phyloP scores from a whole-genome alignment of 176 grass and related monocot genomes.

The Leersia perrieri region DNA sequence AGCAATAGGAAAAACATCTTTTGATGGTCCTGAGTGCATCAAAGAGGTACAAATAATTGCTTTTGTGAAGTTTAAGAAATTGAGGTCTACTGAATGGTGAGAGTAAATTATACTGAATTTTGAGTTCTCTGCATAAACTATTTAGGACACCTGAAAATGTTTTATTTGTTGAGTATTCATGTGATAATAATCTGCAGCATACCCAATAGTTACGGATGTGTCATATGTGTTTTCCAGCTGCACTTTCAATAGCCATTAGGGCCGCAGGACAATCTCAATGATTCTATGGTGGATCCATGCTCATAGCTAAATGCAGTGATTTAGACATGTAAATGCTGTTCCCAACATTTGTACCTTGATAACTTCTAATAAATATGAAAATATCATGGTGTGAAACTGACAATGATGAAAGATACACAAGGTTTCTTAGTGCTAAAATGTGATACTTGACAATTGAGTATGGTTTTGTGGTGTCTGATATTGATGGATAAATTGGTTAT shows the following conservation, averaged over 20 bases:
- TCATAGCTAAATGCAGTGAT: neutral
- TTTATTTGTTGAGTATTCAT: neutral
- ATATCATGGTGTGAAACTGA: neutral
- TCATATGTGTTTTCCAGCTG: neutral
- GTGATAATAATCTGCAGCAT: neutral
- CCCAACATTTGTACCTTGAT: neutral
- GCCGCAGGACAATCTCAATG: no score
- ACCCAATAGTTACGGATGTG: neutral
- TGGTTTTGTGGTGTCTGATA: neutral
- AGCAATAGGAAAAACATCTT: slow-evolving; percentile 80
- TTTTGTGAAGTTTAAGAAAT: neutral
- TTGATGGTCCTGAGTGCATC: slow-evolving; percentile 81
- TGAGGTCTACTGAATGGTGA: neutral
- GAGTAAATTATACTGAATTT: slow-evolving; percentile 3
- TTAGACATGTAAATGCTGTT: neutral
- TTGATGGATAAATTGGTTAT: no score
- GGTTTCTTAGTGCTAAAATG: neutral
- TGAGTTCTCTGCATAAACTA: neutral
- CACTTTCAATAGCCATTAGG: no score
- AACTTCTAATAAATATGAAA: neutral
- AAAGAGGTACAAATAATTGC: slow-evolving; percentile 53
- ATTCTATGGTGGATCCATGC: no score
- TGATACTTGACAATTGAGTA: neutral
- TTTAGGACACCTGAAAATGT: neutral
- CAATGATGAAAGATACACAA: neutral